These are phyloP conservation scores for Neonectria punicea DNA, from an alignment of 2,329 filamentous ascomycete genomes.

Conservation along the genomic window DNA sequence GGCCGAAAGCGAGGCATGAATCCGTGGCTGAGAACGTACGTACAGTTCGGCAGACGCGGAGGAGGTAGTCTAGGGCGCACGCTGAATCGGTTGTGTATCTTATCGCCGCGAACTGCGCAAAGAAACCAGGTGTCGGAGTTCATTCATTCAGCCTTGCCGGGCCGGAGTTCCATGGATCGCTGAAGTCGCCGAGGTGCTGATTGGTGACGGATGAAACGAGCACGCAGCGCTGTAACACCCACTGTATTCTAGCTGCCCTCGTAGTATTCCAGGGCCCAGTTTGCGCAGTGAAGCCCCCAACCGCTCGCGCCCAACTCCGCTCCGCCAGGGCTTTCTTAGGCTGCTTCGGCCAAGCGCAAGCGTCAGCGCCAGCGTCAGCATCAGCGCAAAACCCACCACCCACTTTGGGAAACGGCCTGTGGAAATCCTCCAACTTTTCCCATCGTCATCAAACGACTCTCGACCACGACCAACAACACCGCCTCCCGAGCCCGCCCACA, in stretches of 20 bases:
- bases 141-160: neutral
- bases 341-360: constrained; percentile 31
- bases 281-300: constrained; percentile 31
- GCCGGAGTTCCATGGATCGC: neutral
- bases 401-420: constrained; percentile 39
- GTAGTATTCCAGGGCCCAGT: constrained; percentile 8
- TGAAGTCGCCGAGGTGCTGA: neutral
- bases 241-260: constrained; percentile 5
- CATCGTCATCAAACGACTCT: constrained; percentile 33
- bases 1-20: constrained; percentile 15
- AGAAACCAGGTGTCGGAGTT: neutral
- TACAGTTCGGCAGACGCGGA: neutral
- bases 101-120: neutral
- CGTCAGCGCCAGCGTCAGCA: constrained; percentile 35
- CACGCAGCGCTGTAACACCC: neutral
- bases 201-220: neutral
- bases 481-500: constrained; percentile 15
- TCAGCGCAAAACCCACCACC: constrained; percentile 32
- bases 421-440: constrained; percentile 35
- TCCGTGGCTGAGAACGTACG: neutral
- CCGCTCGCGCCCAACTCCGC: constrained; percentile 31
- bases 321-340: constrained; percentile 31
- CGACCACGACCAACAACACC: constrained; percentile 15
- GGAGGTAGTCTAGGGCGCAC: neutral
- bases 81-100: neutral